phyloP scores from a whole-genome alignment of 2,329 filamentous ascomycete species.

The Pyrenophora seminiperda region DNA sequence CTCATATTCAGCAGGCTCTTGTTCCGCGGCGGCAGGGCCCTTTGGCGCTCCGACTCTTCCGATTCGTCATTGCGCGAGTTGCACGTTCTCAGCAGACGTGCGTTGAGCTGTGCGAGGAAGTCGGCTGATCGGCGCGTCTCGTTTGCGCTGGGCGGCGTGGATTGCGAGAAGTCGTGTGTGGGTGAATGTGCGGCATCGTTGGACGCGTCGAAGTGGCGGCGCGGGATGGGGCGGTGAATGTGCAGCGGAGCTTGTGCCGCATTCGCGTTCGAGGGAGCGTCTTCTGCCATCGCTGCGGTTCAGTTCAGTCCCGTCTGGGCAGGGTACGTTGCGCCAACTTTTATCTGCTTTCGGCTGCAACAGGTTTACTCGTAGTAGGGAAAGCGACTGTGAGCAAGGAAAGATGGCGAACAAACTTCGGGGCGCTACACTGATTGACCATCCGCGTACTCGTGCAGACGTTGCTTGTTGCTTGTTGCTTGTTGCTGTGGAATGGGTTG shows the following conservation, averaged over 20 bases:
- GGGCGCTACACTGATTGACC: conserved; percentile 6
- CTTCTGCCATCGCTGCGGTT: conserved; percentile 33
- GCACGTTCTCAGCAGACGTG: conserved; percentile 40
- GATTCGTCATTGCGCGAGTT: conserved; percentile 32
- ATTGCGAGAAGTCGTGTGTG: conserved; percentile 27
- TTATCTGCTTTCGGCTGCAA: conserved; percentile 13
- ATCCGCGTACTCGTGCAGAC: conserved; percentile 19
- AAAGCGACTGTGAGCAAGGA: conserved; percentile 17
- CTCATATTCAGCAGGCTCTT: conserved; percentile 85
- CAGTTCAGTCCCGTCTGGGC: conserved; percentile 13
- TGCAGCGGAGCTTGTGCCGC: conserved; percentile 34
- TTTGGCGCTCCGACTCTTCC: conserved; percentile 21
- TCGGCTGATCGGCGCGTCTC: conserved; percentile 36
- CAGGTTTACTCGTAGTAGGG: neutral
- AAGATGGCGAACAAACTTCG: conserved; percentile 8
- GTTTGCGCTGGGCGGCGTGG: conserved; percentile 25
- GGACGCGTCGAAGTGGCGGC: conserved; percentile 39
- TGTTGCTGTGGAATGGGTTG: conserved; percentile 32
- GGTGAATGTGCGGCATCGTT: conserved; percentile 36
- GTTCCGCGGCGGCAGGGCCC: conserved; percentile 60
- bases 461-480: conserved; percentile 19
- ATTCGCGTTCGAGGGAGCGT: conserved; percentile 29
- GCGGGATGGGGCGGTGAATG: conserved; percentile 48
- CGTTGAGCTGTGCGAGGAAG: conserved; percentile 47
- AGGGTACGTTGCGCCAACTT: conserved; percentile 9